Conservation (phyloP, 345 rosid genomes). For the Eucalyptus urophylla region DNA sequence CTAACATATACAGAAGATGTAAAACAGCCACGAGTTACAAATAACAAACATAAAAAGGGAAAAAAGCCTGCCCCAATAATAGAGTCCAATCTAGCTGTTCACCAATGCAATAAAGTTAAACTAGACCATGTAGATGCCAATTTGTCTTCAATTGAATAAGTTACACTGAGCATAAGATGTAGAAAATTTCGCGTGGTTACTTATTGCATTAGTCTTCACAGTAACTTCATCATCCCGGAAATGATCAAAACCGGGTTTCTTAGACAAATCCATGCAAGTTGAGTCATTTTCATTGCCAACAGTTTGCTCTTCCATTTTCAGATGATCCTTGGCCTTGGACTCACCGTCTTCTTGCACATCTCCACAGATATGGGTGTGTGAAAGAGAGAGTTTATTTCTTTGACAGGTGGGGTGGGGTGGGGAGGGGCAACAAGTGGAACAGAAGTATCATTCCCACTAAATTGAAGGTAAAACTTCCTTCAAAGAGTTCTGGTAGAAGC, state of each 20-base stretch:
- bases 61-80: no score
- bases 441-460: no score
- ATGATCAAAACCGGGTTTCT: constrained; percentile 44
- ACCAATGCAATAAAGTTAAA: neutral
- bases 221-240: constrained; percentile 48
- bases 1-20: neutral
- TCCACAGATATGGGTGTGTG: no score
- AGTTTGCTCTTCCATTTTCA: constrained; percentile 13
- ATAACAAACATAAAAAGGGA: no score
- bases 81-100: no score
- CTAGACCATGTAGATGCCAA: neutral
- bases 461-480: no score
- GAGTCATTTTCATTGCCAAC: constrained; percentile 5
- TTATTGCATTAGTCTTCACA: constrained; percentile 62
- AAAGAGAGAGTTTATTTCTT: no score
- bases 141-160: neutral
- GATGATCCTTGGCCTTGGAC: constrained; percentile 7
- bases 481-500: no score
- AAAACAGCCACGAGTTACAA: neutral
- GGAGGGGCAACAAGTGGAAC: no score
- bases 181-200: constrained; percentile 14
- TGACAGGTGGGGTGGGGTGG: no score
- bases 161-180: neutral
- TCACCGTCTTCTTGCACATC: constrained; percentile 32
- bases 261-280: neutral